Evolutionary conservation across 2,329 filamentous ascomycete genomes (phyloP), one percentile per base, ranked within the genome.

Genomic region (Botrytis fabae): DNA sequence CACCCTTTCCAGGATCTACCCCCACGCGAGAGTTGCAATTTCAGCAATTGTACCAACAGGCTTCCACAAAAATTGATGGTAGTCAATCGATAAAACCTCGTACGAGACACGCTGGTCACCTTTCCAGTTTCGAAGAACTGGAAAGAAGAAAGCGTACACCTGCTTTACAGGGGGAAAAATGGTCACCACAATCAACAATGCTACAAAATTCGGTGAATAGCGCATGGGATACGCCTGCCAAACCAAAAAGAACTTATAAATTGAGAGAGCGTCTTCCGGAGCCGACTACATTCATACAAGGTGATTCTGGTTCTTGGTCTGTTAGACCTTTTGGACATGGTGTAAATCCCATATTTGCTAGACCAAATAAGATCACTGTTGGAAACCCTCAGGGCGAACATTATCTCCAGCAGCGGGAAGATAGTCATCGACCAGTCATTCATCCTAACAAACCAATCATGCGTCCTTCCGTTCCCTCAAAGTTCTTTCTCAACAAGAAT

Each of bases 251-350:
- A 63, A 28, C 38, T 7, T 72, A 69, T 5, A 74, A 65, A 28
- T 46, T 71, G 32, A 74, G 69, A 71, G 57, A 65, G n/a, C 70
- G 71, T 28, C 65, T 80, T 18, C 78, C 79, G 38, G 79, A 81
- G 63, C 78, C 79, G 3, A 75, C 78, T 28, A 81, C 80, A 14
- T 79, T 73, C 44, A 74, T 82, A 71, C 80, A 82, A 74, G 73
- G 69, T 22, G 40, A 70, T 22, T 74, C 77, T 72, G 78, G 78
- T 22, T 70, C 80, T 42, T 81, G 80, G 80, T 77, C 74, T 54
- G 63, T 77, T 40, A 74, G 78, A 68, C 76, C 78, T 25, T 79
- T 76, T 71, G 80, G 80, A 22, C 80, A 81, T 75, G 80, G 80
- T 42, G 78, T 77, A 7, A 76, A 76, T 22, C 78, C 80, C 22